These are phyloP conservation scores for Ceratocystis destructans DNA, from an alignment of 2,329 filamentous ascomycete species.

Conservation along the genomic window DNA sequence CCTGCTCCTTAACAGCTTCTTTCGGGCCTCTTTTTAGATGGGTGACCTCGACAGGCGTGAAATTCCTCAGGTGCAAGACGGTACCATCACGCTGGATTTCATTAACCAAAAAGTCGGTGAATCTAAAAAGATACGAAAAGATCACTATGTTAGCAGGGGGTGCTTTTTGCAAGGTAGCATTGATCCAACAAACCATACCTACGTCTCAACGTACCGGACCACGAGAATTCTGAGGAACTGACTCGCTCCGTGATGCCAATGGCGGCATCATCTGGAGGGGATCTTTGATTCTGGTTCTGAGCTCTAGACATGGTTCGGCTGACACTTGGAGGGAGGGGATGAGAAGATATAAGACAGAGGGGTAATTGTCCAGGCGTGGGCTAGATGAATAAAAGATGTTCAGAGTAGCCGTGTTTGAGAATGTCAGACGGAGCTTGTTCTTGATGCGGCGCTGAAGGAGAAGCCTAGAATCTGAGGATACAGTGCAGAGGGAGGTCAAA, in stretches of 20 bases:
- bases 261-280: conserved; percentile 26
- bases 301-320: not conserved
- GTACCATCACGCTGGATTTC: conserved; percentile 66
- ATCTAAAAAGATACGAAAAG: conserved; percentile 34
- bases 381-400: not conserved
- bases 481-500: not conserved
- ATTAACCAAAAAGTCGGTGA: conserved; percentile 86
- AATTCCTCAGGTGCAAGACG: conserved; percentile 53
- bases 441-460: conserved; percentile 3
- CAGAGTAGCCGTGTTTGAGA: not conserved
- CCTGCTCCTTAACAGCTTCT: conserved; percentile 4
- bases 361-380: not conserved
- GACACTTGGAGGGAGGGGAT: not conserved
- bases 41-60: conserved; percentile 14
- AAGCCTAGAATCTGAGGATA: not conserved
- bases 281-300: conserved; percentile 10
- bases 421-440: not conserved
- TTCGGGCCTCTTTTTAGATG: conserved; percentile 13
- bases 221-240: conserved; percentile 28
- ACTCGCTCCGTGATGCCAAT: conserved; percentile 31
- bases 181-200: conserved; percentile 14
- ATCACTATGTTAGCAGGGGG: not conserved
- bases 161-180: not conserved
- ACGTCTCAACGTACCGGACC: conserved; percentile 26
- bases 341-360: not conserved